phyloP scores from a whole-genome alignment of 306 rosid species.

The Fragaria nilgerrensis region DNA sequence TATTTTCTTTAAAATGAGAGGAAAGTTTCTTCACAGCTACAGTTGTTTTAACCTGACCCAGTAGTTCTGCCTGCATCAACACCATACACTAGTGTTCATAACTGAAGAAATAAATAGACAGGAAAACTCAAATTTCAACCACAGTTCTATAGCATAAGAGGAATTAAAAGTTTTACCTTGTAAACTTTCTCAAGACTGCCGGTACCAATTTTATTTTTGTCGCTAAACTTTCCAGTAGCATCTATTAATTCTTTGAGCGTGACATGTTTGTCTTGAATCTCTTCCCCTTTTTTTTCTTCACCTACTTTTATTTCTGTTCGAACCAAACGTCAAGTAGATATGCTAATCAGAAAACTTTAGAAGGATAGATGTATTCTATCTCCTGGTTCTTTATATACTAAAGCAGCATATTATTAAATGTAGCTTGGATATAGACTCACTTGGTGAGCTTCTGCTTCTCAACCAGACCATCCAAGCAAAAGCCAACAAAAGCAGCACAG shows the following conservation, averaged over 20 bases:
- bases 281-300: not conserved
- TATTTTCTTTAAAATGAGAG: not conserved
- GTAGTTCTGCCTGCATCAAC: conserved; percentile 6
- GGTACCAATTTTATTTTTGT: not conserved
- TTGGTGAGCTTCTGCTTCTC: too few species aligned
- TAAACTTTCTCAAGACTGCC: not conserved
- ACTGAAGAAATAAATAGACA: too few species aligned
- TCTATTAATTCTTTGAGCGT: not conserved
- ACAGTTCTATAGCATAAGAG: too few species aligned
- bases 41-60: not conserved
- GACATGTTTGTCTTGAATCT: not conserved
- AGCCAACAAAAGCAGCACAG: too few species aligned
- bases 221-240: conserved; percentile 15
- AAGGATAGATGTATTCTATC: too few species aligned
- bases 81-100: too few species aligned
- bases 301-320: conserved; percentile 3
- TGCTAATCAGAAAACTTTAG: not conserved
- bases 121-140: too few species aligned
- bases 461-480: too few species aligned
- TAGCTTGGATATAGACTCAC: too few species aligned
- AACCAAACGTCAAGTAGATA: not conserved
- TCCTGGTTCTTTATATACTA: too few species aligned
- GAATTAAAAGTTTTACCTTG: not conserved
- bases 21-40: conserved; percentile 21
- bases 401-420: too few species aligned